These are phyloP conservation scores for Xylariomycetidae sp. DNA, from an alignment of 2,329 filamentous ascomycete genomes.

Conservation along the genomic window DNA sequence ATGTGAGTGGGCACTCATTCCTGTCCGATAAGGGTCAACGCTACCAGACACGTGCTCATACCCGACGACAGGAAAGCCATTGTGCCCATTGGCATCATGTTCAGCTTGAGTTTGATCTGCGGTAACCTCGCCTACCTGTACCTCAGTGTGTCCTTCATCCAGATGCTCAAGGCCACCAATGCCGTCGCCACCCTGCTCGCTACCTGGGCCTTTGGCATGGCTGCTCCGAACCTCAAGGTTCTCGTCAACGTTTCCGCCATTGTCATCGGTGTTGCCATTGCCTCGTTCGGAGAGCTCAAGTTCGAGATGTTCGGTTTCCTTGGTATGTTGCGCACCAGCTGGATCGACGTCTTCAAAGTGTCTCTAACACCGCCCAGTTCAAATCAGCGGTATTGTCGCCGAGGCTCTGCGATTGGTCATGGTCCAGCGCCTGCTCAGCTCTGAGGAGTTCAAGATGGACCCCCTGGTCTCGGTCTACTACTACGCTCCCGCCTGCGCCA, in stretches of 20 bases:
- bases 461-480: slow-evolving; percentile 83
- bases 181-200: slow-evolving; percentile 62
- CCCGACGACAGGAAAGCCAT: slow-evolving; percentile 43
- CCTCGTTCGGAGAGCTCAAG: slow-evolving; percentile 59
- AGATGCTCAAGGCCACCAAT: slow-evolving; percentile 66
- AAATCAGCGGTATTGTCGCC: slow-evolving; percentile 71
- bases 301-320: slow-evolving; percentile 62
- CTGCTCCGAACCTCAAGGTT: slow-evolving; percentile 39
- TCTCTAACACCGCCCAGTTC: slow-evolving; percentile 37
- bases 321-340: slow-evolving; percentile 10
- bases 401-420: slow-evolving; percentile 79
- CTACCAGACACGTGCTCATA: not conserved
- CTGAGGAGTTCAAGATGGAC: slow-evolving; percentile 79
- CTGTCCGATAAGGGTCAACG: not conserved
- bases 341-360: not conserved
- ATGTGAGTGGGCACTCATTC: slow-evolving; percentile 24
- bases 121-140: slow-evolving; percentile 65
- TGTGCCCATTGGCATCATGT: slow-evolving; percentile 61
- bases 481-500: slow-evolving; percentile 77
- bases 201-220: slow-evolving; percentile 54
- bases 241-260: slow-evolving; percentile 45
- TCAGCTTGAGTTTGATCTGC: slow-evolving; percentile 60
- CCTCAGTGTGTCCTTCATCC: slow-evolving; percentile 62
- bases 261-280: slow-evolving; percentile 46
- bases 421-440: slow-evolving; percentile 77